Evolutionary conservation across 1,284 basidiomycete genomes (phyloP).

Genomic region (Ganoderma leucocontextum): DNA sequence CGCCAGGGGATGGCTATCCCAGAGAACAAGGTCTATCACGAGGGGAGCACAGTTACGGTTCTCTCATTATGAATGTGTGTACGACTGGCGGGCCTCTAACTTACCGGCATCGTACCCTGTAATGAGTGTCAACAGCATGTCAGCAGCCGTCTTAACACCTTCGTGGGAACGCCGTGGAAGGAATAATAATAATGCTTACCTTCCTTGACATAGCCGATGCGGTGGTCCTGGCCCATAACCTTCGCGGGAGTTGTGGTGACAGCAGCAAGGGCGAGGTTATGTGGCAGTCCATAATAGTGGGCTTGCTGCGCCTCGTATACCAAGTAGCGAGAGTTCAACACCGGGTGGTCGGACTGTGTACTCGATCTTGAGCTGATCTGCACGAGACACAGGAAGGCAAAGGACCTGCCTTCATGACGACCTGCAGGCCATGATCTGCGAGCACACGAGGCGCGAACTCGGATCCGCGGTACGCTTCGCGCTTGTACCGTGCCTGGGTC

Average conservation of each 20-base stretch:
- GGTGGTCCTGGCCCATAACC: conserved; percentile 81
- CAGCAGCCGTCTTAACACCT: not conserved
- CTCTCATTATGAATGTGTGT: not conserved
- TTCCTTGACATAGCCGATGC: conserved; percentile 77
- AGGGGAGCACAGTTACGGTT: not conserved
- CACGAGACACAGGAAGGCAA: not conserved
- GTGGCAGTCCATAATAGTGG: conserved; percentile 75
- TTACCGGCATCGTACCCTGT: conserved; percentile 58
- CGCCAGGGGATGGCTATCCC: conserved; percentile 81
- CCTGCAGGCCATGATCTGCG: conserved; percentile 74
- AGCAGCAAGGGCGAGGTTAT: conserved; percentile 69
- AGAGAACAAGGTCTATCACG: conserved; percentile 63
- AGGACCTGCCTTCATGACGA: conserved; percentile 76
- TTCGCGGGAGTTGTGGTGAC: conserved; percentile 84
- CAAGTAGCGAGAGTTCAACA: conserved; percentile 81
- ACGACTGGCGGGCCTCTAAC: conserved; percentile 4
- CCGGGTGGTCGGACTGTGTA: conserved; percentile 73
- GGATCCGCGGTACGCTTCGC: conserved; percentile 85
- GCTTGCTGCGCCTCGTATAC: conserved; percentile 90
- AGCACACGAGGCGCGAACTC: conserved; percentile 88
- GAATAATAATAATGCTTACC: conserved; percentile 46
- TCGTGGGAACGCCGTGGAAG: not conserved
- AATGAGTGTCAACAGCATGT: not conserved
- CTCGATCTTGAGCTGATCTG: not conserved
- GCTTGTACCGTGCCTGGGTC: conserved; percentile 68